Evolutionary conservation across 2,329 filamentous ascomycete species (phyloP), one percentile per base, ranked within the genome.

Genomic region (Talaromyces sp.): DNA sequence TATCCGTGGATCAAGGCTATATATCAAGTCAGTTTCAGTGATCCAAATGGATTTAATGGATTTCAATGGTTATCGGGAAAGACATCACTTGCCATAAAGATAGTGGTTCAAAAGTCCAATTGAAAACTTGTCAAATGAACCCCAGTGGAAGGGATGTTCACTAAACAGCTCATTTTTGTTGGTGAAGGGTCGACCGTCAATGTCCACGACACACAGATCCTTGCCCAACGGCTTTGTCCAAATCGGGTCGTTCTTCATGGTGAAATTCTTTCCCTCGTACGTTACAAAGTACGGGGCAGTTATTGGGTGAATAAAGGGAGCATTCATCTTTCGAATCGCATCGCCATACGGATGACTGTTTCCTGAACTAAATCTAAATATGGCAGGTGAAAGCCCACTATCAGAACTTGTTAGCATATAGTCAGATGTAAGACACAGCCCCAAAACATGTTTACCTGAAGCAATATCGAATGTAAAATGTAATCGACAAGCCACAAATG

Each of bases 201-300:
- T 33, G 21, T 55, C 52, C 28, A 55, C n/a, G 39, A 55, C 33
- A 33, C 52, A 55, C 28, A 55, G 25, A 45, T 55, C 52, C 21
- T 36, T 55, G 13, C 52, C 52, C 25, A 55, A 25, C 10, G 52
- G 52, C 21, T 43, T 55, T 45, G 52, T 55, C 52, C 52, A 55
- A 35, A 55, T 15, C 13, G 37, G 21, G 33, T 43, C 52, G 6
- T 33, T 17, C 21, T n/a, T 43, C 52, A 55, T 17, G 9, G 52
- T 45, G 37, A 55, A 55, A n/a, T 55, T 55, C 39, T 19, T n/a
- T 25, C 52, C 52, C 13, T 55, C 52, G 33, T 55, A 55, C n/a
- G 52, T 43, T 17, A 36, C 39, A 55, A 45, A 55, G 37, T 55
- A 45, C 39, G 52, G 37, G 39, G 52, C 39, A n/a, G 28, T 37